These are phyloP conservation scores for Kwoniella sp. DNA, from an alignment of 768 basidiomycete species.

Conservation along the genomic window DNA sequence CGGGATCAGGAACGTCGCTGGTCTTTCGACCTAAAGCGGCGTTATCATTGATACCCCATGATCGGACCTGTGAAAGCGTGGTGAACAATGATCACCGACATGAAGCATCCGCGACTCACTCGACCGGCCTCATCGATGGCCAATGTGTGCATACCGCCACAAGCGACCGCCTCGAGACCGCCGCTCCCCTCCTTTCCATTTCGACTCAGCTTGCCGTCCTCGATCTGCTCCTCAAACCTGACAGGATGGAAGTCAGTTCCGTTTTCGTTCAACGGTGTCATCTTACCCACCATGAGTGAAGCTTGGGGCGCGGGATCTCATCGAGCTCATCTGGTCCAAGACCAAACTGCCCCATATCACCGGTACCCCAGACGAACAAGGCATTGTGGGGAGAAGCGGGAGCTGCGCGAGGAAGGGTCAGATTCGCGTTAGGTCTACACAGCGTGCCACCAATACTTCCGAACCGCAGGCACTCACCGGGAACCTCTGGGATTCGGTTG, in stretches of 20 bases:
- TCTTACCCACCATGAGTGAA: constrained; percentile 60
- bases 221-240: constrained; percentile 65
- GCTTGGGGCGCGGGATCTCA: constrained; percentile 69
- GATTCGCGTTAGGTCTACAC: no score
- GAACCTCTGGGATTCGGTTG: constrained; percentile 31
- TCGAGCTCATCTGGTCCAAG: constrained; percentile 64
- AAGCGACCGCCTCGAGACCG: constrained; percentile 75
- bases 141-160: constrained; percentile 83
- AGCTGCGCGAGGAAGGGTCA: constrained; percentile 15
- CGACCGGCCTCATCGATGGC: constrained; percentile 84
- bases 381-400: constrained; percentile 59
- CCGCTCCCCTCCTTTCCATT: constrained; percentile 34
- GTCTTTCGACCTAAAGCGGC: constrained; percentile 80
- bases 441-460: no score
- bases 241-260: neutral
- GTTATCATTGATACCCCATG: constrained; percentile 65
- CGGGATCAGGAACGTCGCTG: constrained; percentile 53
- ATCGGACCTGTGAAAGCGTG: constrained; percentile 33
- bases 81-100: neutral
- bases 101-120: constrained; percentile 55
- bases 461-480: constrained; percentile 20
- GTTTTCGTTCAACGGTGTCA: neutral
- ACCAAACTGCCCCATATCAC: constrained; percentile 93
- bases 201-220: constrained; percentile 65
- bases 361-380: constrained; percentile 81